Base-by-base conservation (phyloP, 495 filamentous ascomycete species). In the Friedmanniomyces simplex region DNA sequence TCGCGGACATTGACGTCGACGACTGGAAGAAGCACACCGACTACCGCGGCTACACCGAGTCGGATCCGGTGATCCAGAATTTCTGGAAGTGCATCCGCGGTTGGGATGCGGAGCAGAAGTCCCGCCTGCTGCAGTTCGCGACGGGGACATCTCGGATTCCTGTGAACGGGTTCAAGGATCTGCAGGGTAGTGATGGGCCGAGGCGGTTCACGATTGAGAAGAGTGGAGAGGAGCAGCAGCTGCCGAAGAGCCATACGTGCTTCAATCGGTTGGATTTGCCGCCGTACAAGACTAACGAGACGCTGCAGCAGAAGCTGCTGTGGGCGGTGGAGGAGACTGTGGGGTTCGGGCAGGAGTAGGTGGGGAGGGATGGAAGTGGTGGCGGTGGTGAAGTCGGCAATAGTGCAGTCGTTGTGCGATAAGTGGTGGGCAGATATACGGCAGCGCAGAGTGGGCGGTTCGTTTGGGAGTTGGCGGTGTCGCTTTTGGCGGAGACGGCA, bases 21-120 rank as follows among this genome's bases (percentile, higher is more conserved):
- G 93, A 99, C 71, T 99, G 93, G 93, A 99, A 99, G 84, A 99
- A 99, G 75, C 93, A 99, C 74, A 99, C 93, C n/a, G 93, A 99
- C 68, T 99, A 99, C 74, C 83, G 93, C 58, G 93, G 93, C n/a
- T 99, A 99, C 75, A 96, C 95, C 39, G 93, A 99, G 72, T 83
- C 81, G 52, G 94, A 97, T 69, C 88, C 96, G 67, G 94, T 97
- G 30, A 94, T 99, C 62, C 83, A 87, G 69, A 91, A 90, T 75
- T 99, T 99, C 81, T 99, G 93, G 93, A 93, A 95, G 78, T 81
- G 80, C 67, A 84, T 99, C 63, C 83, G 91, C 63, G 87, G 79
- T 61, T 97, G 94, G 93, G 93, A 99, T 69, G 88, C 91, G 18
- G 93, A 99, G 70, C 94, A 97, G 68, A 99, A 99, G 78, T 94